Conservation (phyloP, 2,329 filamentous ascomycete genomes). For the Alternaria novae-zelandiae region DNA sequence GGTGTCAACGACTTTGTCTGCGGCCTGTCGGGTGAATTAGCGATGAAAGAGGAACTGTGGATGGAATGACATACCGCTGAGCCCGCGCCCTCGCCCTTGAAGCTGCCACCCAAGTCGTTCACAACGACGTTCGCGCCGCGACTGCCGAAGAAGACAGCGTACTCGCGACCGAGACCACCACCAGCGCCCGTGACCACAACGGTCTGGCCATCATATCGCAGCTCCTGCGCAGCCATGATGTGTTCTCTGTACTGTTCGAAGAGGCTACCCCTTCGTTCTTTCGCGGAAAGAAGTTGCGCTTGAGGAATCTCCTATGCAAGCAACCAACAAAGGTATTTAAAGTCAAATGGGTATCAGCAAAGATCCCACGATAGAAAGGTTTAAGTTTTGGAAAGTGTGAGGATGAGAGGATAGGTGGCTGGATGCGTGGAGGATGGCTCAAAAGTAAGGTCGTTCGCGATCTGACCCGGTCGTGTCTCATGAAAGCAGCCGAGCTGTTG, state of each 20-base stretch:
- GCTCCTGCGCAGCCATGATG: slow-evolving; percentile 52
- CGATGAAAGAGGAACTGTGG: neutral
- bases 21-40: slow-evolving; percentile 62
- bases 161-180: slow-evolving; percentile 80
- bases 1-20: slow-evolving; percentile 81
- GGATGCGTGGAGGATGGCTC: neutral
- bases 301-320: slow-evolving; percentile 8
- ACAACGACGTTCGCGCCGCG: slow-evolving; percentile 94
- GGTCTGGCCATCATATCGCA: slow-evolving; percentile 87
- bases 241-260: slow-evolving; percentile 2
- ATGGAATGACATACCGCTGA: slow-evolving; percentile 69
- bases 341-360: slow-evolving; percentile 23
- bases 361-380: slow-evolving; percentile 16
- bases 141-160: slow-evolving; percentile 87
- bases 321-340: neutral
- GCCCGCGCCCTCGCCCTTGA: slow-evolving; percentile 89
- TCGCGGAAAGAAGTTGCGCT: slow-evolving; percentile 5
- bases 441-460: slow-evolving; percentile 9
- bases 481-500: slow-evolving; percentile 20
- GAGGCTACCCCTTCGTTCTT: slow-evolving; percentile 7
- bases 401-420: slow-evolving; percentile 6
- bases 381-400: neutral
- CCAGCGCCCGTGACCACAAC: slow-evolving; percentile 88
- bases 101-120: slow-evolving; percentile 91
- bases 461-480: slow-evolving; percentile 12